These are phyloP conservation scores for Xylaria sp. DNA, from an alignment of 2,329 filamentous ascomycete species.

Conservation along the genomic window DNA sequence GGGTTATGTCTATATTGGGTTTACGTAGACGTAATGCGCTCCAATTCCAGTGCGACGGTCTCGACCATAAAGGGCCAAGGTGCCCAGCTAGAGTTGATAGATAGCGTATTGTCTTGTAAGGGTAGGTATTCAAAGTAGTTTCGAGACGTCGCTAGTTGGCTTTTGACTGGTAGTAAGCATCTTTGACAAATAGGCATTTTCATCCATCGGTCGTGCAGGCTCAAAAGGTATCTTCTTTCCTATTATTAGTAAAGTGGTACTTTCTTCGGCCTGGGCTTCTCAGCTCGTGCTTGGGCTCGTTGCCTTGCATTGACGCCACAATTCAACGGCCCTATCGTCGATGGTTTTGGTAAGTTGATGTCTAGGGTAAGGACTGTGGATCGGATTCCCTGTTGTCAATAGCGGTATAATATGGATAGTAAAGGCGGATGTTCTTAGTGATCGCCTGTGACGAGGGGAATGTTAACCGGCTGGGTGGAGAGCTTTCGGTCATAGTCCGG, in stretches of 20 bases:
- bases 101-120: not conserved
- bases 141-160: constrained; percentile 9
- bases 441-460: not conserved
- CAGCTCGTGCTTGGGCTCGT: constrained; percentile 16
- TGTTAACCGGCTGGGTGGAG: constrained; percentile 5
- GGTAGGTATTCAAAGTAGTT: not conserved
- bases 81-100: not conserved
- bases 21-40: not conserved
- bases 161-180: constrained; percentile 31
- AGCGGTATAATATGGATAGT: not conserved
- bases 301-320: constrained; percentile 16
- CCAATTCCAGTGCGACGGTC: constrained; percentile 8
- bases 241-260: constrained; percentile 30
- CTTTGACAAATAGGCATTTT: constrained; percentile 28
- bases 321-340: not conserved
- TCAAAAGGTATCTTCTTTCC: constrained; percentile 12
- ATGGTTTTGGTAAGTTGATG: not conserved
- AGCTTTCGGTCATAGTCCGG: constrained; percentile 16
- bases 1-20: constrained; percentile 2
- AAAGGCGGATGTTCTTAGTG: not conserved
- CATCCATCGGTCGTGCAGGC: constrained; percentile 24
- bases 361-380: not conserved
- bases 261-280: constrained; percentile 12
- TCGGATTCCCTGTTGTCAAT: not conserved
- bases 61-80: not conserved